These are phyloP conservation scores for Linum usitatissimum DNA, from an alignment of 345 rosid genomes.

Conservation along the genomic window DNA sequence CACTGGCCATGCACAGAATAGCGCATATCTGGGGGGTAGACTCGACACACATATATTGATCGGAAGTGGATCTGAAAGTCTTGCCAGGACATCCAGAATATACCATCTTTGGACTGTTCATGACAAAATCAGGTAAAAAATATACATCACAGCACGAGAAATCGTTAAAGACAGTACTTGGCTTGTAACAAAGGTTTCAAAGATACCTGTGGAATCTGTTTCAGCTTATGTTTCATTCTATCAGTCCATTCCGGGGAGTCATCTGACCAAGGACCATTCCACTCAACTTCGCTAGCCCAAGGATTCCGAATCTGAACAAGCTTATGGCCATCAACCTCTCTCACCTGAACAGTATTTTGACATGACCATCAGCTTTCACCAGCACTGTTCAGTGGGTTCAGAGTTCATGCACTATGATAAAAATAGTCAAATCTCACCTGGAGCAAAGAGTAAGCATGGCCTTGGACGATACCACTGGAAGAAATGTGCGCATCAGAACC, in stretches of 20 bases:
- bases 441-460: constrained; percentile 93
- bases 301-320: constrained; percentile 98
- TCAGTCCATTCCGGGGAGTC: constrained; percentile 95
- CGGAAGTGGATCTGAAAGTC: constrained; percentile 99
- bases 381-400: neutral
- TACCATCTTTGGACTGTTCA: constrained; percentile 92
- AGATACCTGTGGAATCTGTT: constrained; percentile 76
- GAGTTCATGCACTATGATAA: neutral
- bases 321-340: constrained; percentile 98
- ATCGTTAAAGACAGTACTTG: too few species aligned
- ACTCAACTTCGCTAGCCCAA: constrained; percentile 99
- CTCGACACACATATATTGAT: constrained; percentile 96
- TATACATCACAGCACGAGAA: neutral
- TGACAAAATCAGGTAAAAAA: constrained; percentile 10
- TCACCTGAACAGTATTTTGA: constrained; percentile 41
- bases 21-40: constrained; percentile 96
- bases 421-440: constrained; percentile 46
- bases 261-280: constrained; percentile 99
- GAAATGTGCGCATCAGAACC: constrained; percentile 98
- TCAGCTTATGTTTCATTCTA: constrained; percentile 94
- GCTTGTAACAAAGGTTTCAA: too few species aligned
- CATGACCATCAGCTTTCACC: neutral
- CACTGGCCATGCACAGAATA: constrained; percentile 94
- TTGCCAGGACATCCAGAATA: constrained; percentile 99
- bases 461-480: constrained; percentile 98